Base-by-base conservation (phyloP, 192 early-diverging fungal species). In the Phycomyces blakesleeanus region DNA sequence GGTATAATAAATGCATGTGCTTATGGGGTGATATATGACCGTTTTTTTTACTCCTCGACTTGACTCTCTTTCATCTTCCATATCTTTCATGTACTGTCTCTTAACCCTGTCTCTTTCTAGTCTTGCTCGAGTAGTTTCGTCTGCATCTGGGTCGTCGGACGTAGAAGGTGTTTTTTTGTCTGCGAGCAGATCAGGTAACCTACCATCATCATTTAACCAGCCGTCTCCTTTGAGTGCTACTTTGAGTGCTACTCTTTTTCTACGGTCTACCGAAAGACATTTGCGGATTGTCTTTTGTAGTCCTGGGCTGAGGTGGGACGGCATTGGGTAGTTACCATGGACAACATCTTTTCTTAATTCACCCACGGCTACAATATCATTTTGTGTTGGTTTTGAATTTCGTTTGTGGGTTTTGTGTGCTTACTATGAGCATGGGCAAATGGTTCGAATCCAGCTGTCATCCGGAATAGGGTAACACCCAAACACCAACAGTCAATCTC, bases 401-500 rank as follows among this genome's bases (percentile, higher is more conserved):
- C 29, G n/a, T n/a, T n/a, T n/a, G n/a, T n/a, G n/a, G n/a, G n/a
- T n/a, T n/a, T n/a, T 47, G 11, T 37, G 37, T 38, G 40, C 56
- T 63, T 41, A 63, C 61, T 77, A 21, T 75, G 29, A 7, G 77
- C 80, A 57, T 72, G 70, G 6, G 66, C 59, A 56, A 81, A 81
- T 5, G 77, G 80, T 39, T 81, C 80, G 15, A 72, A 63, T 20
- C 80, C 80, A 39, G 78, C 77, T 4, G 67, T 85, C 74, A 96
- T 83, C 21, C 92, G 87, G 68, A 93, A 98, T 18, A 98, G 72
- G 16, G 92, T 78, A 0, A 98, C 89, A 11, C 95, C 95, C 16
- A 96, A 69, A 44, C 91, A 94, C 95, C 95, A 98, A 39, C 90
- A 86, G 64, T 98, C 95, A 21, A 98, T 85, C 56, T 98, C 95